Evolutionary conservation across 202 grass and related monocot genomes (phyloP).

Genomic region (Setaria italica): DNA sequence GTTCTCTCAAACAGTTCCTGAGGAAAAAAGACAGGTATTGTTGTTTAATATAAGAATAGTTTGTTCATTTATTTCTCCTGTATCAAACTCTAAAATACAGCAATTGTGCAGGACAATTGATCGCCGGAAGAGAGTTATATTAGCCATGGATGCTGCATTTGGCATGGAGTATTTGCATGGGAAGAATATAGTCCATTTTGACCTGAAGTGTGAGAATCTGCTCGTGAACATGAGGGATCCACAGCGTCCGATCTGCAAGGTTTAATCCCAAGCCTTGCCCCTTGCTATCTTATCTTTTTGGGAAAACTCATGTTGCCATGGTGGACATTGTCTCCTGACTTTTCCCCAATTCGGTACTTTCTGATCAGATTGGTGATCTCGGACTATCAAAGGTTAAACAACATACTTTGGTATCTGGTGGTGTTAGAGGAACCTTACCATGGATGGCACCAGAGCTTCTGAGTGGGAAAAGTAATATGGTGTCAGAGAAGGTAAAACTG

Average conservation of each 20-base stretch:
- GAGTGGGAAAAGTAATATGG: constrained; percentile 92
- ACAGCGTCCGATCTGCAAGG: constrained; percentile 94
- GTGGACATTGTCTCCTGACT: constrained; percentile 31
- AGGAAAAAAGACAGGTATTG: constrained; percentile 91
- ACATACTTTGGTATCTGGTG: constrained; percentile 94
- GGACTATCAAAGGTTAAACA: constrained; percentile 98
- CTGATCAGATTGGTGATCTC: constrained; percentile 84
- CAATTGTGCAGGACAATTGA: constrained; percentile 78
- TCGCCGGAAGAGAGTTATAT: constrained; percentile 96
- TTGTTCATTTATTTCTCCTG: constrained; percentile 33
- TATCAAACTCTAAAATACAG: constrained; percentile 35
- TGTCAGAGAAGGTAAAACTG: constrained; percentile 88
- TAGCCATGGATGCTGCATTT: constrained; percentile 98
- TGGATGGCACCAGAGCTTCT: constrained; percentile 99
- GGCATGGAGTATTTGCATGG: constrained; percentile 99
- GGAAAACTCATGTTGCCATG: background rate
- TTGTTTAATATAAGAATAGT: constrained; percentile 37
- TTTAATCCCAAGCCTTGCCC: constrained; percentile 22
- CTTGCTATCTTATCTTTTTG: constrained; percentile 8
- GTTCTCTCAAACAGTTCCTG: constrained; percentile 96
- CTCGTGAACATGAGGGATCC: constrained; percentile 97
- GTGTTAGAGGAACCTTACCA: constrained; percentile 93
- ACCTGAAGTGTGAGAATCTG: constrained; percentile 96
- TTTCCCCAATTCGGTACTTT: constrained; percentile 37
- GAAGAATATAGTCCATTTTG: constrained; percentile 97